A percentile compares a stretch with the other conserved stretches of the same genome.
Evolutionary conservation across 2,329 filamentous ascomycete genomes (phyloP).

Genomic region (Aspergillus tanneri): DNA sequence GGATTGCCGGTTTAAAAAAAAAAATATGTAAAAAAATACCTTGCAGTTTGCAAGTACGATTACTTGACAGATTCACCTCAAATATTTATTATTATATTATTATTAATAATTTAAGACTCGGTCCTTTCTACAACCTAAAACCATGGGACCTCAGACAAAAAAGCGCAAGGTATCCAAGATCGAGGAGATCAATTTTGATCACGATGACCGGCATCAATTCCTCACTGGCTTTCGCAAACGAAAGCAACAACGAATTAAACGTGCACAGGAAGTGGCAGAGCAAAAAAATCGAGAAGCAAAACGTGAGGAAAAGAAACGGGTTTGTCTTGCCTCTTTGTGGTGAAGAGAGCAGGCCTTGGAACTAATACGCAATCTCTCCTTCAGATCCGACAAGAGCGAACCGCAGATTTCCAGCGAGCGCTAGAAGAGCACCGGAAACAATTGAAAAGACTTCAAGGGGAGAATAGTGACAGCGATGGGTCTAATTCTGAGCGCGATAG

Average conservation of each 20-base stretch:
- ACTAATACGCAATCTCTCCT: constrained; percentile 5
- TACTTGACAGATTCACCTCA: constrained; percentile 6
- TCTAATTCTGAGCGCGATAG: constrained; percentile 30
- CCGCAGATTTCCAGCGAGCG: constrained; percentile 77
- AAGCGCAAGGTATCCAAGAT: constrained; percentile 63
- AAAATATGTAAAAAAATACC: not conserved
- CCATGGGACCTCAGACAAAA: constrained; percentile 61
- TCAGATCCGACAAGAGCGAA: constrained; percentile 80
- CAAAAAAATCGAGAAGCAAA: constrained; percentile 76
- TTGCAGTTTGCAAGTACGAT: not conserved
- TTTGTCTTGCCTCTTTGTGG: constrained; percentile 41
- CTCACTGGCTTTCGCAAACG: constrained; percentile 96
- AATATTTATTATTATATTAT: constrained; percentile 8
- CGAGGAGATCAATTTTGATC: constrained; percentile 85
- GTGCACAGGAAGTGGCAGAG: constrained; percentile 77
- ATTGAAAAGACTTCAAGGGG: constrained; percentile 60
- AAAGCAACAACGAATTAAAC: constrained; percentile 79
- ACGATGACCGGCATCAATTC: constrained; percentile 75
- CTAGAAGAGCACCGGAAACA: constrained; percentile 72
- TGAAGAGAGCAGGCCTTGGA: not conserved
- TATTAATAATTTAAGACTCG: too few species aligned
- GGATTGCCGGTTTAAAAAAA: constrained; percentile 17
- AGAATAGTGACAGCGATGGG: constrained; percentile 23
- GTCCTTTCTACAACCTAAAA: too few species aligned
- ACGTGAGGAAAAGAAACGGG: constrained; percentile 71